A percentile compares a stretch with the other conserved stretches of the same genome.
phyloP scores from a whole-genome alignment of 2,329 filamentous ascomycete genomes.

The Aciculosporium take region DNA sequence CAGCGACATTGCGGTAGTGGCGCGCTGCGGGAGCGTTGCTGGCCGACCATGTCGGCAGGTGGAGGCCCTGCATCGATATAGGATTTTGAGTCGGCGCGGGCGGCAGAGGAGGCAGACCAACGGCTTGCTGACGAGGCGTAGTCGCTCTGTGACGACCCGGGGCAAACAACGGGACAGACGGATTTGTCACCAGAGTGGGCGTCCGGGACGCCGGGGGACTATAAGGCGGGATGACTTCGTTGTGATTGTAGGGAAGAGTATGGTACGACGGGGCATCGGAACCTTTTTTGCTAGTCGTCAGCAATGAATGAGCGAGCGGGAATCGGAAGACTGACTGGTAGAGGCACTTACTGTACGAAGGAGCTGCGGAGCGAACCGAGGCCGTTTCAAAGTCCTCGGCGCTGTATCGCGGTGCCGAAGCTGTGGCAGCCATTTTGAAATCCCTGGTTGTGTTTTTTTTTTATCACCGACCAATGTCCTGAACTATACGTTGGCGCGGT shows the following conservation, averaged over 20 bases:
- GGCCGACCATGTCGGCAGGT: slow-evolving; percentile 44
- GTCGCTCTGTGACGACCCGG: slow-evolving; percentile 11
- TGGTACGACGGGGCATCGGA: slow-evolving; percentile 54
- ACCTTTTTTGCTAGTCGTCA: slow-evolving; percentile 25
- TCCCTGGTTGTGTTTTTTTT: background rate
- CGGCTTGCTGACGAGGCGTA: slow-evolving; percentile 19
- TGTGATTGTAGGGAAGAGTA: slow-evolving; percentile 33
- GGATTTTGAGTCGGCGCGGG: slow-evolving; percentile 21
- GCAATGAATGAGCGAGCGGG: background rate
- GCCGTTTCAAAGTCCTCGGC: slow-evolving; percentile 50
- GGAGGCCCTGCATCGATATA: slow-evolving; percentile 37
- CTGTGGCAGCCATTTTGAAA: slow-evolving; percentile 18
- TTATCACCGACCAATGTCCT: background rate
- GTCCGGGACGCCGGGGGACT: slow-evolving; percentile 19
- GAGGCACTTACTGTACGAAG: slow-evolving; percentile 45
- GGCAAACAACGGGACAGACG: slow-evolving; percentile 3
- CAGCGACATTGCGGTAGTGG: slow-evolving; percentile 50
- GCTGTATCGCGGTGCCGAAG: slow-evolving; percentile 21
- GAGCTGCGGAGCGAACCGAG: slow-evolving; percentile 52
- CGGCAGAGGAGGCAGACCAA: slow-evolving; percentile 38
- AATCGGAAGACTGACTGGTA: background rate
- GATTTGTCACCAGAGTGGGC: slow-evolving; percentile 1
- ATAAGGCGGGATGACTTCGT: slow-evolving; percentile 35
- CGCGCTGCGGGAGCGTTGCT: slow-evolving; percentile 38
- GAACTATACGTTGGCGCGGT: background rate